A percentile compares a stretch with the other conserved stretches of the same genome.
Evolutionary conservation across 1,284 basidiomycete genomes (phyloP).

Genomic region (Leccinum fallax): DNA sequence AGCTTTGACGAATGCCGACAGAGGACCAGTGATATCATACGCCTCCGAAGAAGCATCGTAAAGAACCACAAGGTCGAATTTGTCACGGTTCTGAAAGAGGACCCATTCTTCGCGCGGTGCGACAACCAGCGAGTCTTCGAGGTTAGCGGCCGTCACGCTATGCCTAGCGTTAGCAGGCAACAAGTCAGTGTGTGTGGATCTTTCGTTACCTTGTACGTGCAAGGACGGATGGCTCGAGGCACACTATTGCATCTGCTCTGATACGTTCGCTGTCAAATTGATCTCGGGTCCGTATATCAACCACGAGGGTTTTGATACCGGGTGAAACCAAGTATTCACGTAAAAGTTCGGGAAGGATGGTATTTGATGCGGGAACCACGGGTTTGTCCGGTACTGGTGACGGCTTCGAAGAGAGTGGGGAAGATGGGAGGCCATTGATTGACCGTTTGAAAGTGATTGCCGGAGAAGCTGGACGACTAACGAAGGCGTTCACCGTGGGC

Average conservation of each 20-base stretch:
- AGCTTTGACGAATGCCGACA: slow-evolving; percentile 63
- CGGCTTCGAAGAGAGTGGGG: slow-evolving; percentile 22
- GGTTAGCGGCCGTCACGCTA: slow-evolving; percentile 66
- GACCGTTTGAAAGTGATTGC: slow-evolving; percentile 27
- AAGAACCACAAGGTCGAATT: slow-evolving; percentile 89
- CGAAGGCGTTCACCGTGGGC: slow-evolving; percentile 55
- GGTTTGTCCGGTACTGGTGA: slow-evolving; percentile 41
- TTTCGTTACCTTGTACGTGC: slow-evolving; percentile 59
- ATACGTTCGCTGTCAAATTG: slow-evolving; percentile 81
- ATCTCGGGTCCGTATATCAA: slow-evolving; percentile 81
- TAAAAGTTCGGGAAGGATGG: slow-evolving; percentile 64
- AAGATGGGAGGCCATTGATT: slow-evolving; percentile 22
- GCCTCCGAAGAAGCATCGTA: slow-evolving; percentile 77
- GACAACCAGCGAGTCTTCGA: slow-evolving; percentile 79
- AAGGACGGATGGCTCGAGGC: slow-evolving; percentile 84
- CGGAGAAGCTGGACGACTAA: slow-evolving; percentile 62
- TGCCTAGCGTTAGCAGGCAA: slow-evolving; percentile 16
- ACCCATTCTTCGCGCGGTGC: slow-evolving; percentile 71
- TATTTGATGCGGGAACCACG: slow-evolving; percentile 51
- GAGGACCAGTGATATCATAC: slow-evolving; percentile 54
- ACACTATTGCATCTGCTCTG: slow-evolving; percentile 70
- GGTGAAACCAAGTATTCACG: slow-evolving; percentile 56
- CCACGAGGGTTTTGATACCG: slow-evolving; percentile 69
- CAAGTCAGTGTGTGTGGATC: not conserved
- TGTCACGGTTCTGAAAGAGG: slow-evolving; percentile 79